These are phyloP conservation scores for Orbilia quercus DNA, from an alignment of 2,329 filamentous ascomycete species.

Conservation along the genomic window DNA sequence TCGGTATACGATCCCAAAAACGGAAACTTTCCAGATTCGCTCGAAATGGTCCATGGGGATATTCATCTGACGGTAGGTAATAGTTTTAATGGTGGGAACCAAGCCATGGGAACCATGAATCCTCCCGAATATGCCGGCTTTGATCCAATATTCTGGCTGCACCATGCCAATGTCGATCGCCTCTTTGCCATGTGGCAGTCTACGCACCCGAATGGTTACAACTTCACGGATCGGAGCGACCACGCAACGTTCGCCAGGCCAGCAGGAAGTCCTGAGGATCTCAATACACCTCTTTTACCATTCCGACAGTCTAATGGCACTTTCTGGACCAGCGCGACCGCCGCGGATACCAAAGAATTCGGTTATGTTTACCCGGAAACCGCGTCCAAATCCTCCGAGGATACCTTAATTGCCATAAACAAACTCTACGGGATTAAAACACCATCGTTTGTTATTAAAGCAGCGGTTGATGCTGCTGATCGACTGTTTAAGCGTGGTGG, in stretches of 20 bases:
- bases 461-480: conserved; percentile 5
- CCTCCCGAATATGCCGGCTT: conserved; percentile 80
- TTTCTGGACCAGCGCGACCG: conserved; percentile 51
- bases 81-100: conserved; percentile 62
- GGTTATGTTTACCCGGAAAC: conserved; percentile 81
- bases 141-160: conserved; percentile 73
- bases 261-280: conserved; percentile 26
- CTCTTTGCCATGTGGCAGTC: conserved; percentile 80
- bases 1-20: conserved; percentile 3
- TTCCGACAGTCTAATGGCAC: conserved; percentile 50
- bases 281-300: conserved; percentile 58
- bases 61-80: conserved; percentile 25
- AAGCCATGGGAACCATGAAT: conserved; percentile 62
- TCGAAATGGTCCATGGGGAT: conserved; percentile 28
- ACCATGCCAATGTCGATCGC: conserved; percentile 75
- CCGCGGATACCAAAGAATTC: conserved; percentile 68
- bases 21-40: conserved; percentile 6
- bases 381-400: conserved; percentile 58
- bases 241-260: conserved; percentile 5
- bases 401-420: conserved; percentile 30
- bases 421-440: conserved; percentile 18
- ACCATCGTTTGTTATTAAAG: conserved; percentile 20
- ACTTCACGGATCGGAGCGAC: not conserved
- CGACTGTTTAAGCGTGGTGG: conserved; percentile 4
- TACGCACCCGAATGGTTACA: conserved; percentile 22